A percentile compares a stretch with the other conserved stretches of the same genome.
phyloP scores from a whole-genome alignment of 2,329 filamentous ascomycete genomes.

The Curvularia verruculosa region DNA sequence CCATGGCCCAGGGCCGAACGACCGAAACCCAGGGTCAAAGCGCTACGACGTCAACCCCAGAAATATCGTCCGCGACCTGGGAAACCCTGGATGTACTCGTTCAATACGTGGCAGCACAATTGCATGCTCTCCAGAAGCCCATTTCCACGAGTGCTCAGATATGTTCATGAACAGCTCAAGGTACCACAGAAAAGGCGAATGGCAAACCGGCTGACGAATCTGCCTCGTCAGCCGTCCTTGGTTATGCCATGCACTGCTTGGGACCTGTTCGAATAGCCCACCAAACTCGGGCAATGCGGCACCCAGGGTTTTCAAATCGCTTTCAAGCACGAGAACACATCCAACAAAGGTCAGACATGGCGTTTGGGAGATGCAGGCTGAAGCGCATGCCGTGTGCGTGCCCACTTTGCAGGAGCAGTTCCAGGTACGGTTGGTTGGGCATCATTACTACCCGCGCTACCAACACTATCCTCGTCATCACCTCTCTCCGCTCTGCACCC shows the following conservation, averaged over 20 bases:
- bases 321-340: not conserved
- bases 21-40: constrained; percentile 17
- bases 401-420: not conserved
- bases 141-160: not conserved
- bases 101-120: not conserved
- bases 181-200: not conserved
- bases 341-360: not conserved
- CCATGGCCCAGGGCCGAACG: constrained; percentile 14
- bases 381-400: not conserved
- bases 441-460: not conserved
- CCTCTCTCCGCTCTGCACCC: not conserved
- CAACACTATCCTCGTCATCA: not conserved
- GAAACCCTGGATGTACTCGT: not conserved
- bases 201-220: constrained; percentile 11
- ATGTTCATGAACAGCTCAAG: not conserved
- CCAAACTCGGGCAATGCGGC: not conserved
- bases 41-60: constrained; percentile 17
- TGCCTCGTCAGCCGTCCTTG: constrained; percentile 13
- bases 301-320: not conserved
- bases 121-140: not conserved
- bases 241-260: constrained; percentile 8
- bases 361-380: constrained; percentile 1
- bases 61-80: not conserved
- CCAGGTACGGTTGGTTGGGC: constrained; percentile 4
- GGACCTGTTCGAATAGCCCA: constrained; percentile 1